Conservation (phyloP, 495 filamentous ascomycete species). For the Penicillium riverlandense region DNA sequence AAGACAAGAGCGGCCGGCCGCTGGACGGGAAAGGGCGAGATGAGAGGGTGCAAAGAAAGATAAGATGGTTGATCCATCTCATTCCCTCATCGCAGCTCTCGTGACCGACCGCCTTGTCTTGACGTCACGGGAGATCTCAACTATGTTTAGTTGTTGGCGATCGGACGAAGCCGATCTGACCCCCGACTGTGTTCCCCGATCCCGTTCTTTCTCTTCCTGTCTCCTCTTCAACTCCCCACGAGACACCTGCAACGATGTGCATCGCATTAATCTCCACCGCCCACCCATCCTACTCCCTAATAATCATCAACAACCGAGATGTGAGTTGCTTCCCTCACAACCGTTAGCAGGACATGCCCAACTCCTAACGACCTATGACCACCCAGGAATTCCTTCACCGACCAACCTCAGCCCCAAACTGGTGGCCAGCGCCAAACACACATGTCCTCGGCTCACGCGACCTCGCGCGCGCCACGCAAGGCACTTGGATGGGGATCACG, state of each 20-base stretch:
- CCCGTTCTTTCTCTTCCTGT: conserved; percentile 1
- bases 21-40: background rate
- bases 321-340: conserved; percentile 30
- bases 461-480: conserved; percentile 56
- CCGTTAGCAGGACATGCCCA: too few species aligned
- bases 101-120: conserved; percentile 10
- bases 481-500: conserved; percentile 94
- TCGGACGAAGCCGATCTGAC: conserved; percentile 9
- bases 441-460: conserved; percentile 64
- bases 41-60: background rate
- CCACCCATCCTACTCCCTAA: conserved; percentile 83
- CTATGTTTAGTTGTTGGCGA: too few species aligned
- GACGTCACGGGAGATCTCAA: conserved; percentile 15
- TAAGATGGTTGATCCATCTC: background rate
- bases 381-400: conserved; percentile 76
- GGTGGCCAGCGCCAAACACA: conserved; percentile 63
- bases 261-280: conserved; percentile 85
- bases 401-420: conserved; percentile 74
- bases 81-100: conserved; percentile 1
- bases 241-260: conserved; percentile 56
- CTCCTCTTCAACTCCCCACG: conserved; percentile 1
- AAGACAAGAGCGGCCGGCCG: conserved; percentile 2
- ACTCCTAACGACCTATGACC: conserved; percentile 9
- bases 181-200: background rate
- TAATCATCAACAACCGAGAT: conserved; percentile 91